Conservation (phyloP, 805 yeast species). For the Torulaspora microellipsoides region DNA sequence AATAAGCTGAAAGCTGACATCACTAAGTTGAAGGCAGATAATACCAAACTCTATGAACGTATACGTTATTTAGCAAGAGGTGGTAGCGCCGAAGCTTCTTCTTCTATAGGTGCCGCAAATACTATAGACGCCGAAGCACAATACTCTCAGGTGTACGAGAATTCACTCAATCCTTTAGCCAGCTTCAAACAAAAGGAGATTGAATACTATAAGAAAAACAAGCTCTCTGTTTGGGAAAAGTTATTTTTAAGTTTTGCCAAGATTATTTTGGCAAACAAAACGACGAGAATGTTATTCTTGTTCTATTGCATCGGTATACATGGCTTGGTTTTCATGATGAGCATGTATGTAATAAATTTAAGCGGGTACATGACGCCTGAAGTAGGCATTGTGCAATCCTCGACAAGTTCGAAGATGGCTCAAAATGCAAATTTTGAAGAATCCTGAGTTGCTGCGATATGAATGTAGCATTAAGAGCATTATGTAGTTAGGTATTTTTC, state of each 20-base stretch:
- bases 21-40: conserved; percentile 62
- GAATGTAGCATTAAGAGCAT: too few relatives aligned
- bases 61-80: conserved; percentile 61
- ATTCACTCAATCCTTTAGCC: conserved; percentile 76
- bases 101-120: conserved; percentile 23
- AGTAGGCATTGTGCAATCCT: conserved; percentile 29
- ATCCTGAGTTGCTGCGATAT: too few relatives aligned
- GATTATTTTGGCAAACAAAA: conserved; percentile 67
- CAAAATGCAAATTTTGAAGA: too few relatives aligned
- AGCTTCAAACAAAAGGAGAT: conserved; percentile 74
- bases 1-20: conserved; percentile 63
- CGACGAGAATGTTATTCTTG: conserved; percentile 68
- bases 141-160: conserved; percentile 65
- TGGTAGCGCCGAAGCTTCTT: conserved; percentile 10
- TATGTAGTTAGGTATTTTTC: too few relatives aligned
- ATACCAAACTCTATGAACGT: conserved; percentile 73
- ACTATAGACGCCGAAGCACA: conserved; percentile 50
- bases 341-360: conserved; percentile 49
- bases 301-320: conserved; percentile 74
- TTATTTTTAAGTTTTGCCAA: conserved; percentile 68
- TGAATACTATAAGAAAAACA: conserved; percentile 60
- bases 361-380: conserved; percentile 44
- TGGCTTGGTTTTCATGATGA: conserved; percentile 60
- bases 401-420: conserved; percentile 1
- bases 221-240: conserved; percentile 73